Percentiles rank a stretch among this genome's conserved stretches.
Conservation (phyloP, 192 early-diverging fungal genomes). For the Linnemannia hyalina region DNA sequence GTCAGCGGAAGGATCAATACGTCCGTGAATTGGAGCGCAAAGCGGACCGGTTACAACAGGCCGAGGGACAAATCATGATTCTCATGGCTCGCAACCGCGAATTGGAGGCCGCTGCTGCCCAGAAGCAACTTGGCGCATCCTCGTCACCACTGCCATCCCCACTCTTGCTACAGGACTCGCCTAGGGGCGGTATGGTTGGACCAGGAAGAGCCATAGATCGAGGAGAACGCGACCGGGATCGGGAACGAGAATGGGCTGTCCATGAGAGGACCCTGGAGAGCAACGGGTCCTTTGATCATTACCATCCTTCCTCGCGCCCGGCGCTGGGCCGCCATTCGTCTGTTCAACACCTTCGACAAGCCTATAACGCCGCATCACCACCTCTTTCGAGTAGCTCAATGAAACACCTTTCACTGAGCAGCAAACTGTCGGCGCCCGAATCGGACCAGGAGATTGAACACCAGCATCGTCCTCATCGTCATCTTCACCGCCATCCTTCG, state of each 20-base stretch:
- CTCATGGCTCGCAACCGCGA: slow-evolving; percentile 29
- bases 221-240: slow-evolving; percentile 32
- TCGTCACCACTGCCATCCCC: slow-evolving; percentile 24
- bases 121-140: not conserved
- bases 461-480: slow-evolving; percentile 35
- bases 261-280: slow-evolving; percentile 18
- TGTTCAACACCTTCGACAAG: slow-evolving; percentile 39
- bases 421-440: slow-evolving; percentile 16
- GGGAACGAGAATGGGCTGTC: slow-evolving; percentile 29
- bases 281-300: slow-evolving; percentile 20
- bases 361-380: slow-evolving; percentile 37
- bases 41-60: slow-evolving; percentile 58
- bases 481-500: slow-evolving; percentile 45
- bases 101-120: slow-evolving; percentile 25
- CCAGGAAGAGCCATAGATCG: slow-evolving; percentile 7
- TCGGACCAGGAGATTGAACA: slow-evolving; percentile 43
- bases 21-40: slow-evolving; percentile 83
- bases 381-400: slow-evolving; percentile 28
- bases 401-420: slow-evolving; percentile 29
- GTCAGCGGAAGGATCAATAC: slow-evolving; percentile 86
- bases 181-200: not conserved
- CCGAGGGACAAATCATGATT: slow-evolving; percentile 22
- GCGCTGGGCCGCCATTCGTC: slow-evolving; percentile 37
- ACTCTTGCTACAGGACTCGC: slow-evolving; percentile 9
- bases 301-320: slow-evolving; percentile 29